A percentile compares a stretch with the other conserved stretches of the same genome.
phyloP scores from a whole-genome alignment of 2,329 filamentous ascomycete species.

The Nannizziopsis arthrosporioides region DNA sequence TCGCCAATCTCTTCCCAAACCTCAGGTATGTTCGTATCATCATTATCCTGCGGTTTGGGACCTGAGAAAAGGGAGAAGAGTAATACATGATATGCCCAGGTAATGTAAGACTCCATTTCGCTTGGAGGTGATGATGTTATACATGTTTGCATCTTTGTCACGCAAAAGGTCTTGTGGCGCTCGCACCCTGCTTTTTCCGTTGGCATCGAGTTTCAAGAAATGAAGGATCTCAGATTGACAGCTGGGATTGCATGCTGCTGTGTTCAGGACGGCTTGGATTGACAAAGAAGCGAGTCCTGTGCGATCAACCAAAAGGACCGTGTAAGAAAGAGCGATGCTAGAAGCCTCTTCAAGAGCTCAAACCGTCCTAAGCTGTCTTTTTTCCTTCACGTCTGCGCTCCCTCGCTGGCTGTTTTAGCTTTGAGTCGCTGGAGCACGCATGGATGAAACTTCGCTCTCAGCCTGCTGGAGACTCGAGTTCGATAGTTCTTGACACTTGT shows the following conservation, averaged over 20 bases:
- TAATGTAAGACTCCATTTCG: too few species aligned
- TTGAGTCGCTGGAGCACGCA: too few species aligned
- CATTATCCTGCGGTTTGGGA: background rate
- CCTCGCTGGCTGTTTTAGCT: too few species aligned
- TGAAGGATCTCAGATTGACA: background rate
- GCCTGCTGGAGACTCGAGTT: too few species aligned
- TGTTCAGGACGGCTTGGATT: background rate
- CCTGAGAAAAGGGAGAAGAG: background rate
- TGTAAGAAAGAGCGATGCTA: too few species aligned
- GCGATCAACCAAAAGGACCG: too few species aligned
- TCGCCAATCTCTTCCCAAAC: background rate
- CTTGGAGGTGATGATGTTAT: too few species aligned
- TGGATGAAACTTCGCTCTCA: too few species aligned
- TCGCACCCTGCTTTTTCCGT: constrained; percentile 1
- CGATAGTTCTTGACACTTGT: too few species aligned
- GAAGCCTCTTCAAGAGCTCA: too few species aligned
- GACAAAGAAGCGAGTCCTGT: background rate
- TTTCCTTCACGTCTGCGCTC: too few species aligned
- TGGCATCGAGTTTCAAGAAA: constrained; percentile 2
- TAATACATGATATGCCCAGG: constrained; percentile 1
- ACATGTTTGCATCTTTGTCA: background rate
- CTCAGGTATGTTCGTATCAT: background rate
- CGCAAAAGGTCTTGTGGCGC: constrained; percentile 5
- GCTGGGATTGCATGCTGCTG: constrained; percentile 5
- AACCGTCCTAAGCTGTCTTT: too few species aligned